A percentile compares a stretch with the other conserved stretches of the same genome.
These are phyloP conservation scores for Cardiospermum halicacabum DNA, from an alignment of 345 rosid genomes.

Conservation along the genomic window DNA sequence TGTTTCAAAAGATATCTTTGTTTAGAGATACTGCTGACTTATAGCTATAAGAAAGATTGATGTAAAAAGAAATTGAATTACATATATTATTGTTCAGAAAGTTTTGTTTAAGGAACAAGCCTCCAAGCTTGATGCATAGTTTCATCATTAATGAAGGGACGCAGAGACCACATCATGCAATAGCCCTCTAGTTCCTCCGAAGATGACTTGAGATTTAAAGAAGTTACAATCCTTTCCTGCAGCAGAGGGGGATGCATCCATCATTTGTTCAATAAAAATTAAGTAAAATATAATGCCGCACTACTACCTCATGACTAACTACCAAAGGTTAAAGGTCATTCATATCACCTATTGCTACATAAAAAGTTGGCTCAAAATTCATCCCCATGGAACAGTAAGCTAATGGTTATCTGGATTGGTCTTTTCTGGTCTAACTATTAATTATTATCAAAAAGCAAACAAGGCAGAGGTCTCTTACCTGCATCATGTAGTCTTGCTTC, in stretches of 20 bases:
- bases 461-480: slow-evolving; percentile 32
- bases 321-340: neutral
- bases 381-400: too few relatives aligned
- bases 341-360: too few relatives aligned
- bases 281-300: neutral
- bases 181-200: slow-evolving; percentile 62
- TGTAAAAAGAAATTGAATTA: too few relatives aligned
- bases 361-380: too few relatives aligned
- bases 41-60: too few relatives aligned
- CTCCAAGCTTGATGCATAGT: slow-evolving; percentile 62
- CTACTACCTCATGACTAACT: neutral
- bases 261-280: neutral
- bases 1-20: too few relatives aligned
- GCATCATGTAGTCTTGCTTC: slow-evolving; percentile 74
- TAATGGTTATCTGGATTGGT: too few relatives aligned
- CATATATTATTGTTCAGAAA: too few relatives aligned
- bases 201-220: slow-evolving; percentile 52
- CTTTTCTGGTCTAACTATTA: too few relatives aligned
- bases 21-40: too few relatives aligned
- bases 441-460: neutral
- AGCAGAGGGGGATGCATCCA: neutral
- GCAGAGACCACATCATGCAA: slow-evolving; percentile 75
- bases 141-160: slow-evolving; percentile 62
- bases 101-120: slow-evolving; percentile 34
- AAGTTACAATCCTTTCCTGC: slow-evolving; percentile 66